A percentile compares a stretch with the other conserved stretches of the same genome.
phyloP scores from a whole-genome alignment of 2,329 filamentous ascomycete genomes.

The Didymella glomerata region DNA sequence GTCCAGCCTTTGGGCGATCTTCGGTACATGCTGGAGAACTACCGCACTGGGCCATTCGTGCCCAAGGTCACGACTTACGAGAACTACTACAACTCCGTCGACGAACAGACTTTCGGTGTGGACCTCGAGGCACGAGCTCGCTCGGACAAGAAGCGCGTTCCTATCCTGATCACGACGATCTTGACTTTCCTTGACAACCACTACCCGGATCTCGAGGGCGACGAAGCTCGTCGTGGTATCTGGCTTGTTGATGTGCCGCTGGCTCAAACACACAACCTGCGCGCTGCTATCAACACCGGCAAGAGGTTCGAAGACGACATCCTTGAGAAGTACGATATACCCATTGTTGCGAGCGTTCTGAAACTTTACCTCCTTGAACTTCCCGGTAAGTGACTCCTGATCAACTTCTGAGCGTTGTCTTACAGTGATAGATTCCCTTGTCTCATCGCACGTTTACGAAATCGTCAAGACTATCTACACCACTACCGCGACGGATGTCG shows the following conservation, averaged over 20 bases:
- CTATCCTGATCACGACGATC: conserved; percentile 88
- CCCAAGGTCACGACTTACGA: conserved; percentile 94
- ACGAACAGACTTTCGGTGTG: conserved; percentile 97
- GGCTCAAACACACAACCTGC: conserved; percentile 82
- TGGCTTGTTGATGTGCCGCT: conserved; percentile 95
- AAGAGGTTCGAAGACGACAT: conserved; percentile 78
- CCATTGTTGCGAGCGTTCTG: conserved; percentile 88
- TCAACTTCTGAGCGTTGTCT: conserved; percentile 24
- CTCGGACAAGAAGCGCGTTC: conserved; percentile 94
- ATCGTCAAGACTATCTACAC: conserved; percentile 98
- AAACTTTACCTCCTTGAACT: conserved; percentile 96
- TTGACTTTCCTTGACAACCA: conserved; percentile 95
- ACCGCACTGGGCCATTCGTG: conserved; percentile 90
- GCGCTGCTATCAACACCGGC: conserved; percentile 84
- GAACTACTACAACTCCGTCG: conserved; percentile 98
- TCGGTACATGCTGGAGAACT: conserved; percentile 94
- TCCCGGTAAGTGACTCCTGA: conserved; percentile 69
- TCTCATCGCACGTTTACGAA: conserved; percentile 98
- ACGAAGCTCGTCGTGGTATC: conserved; percentile 88
- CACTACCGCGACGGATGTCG: conserved; percentile 71
- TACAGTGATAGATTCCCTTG: conserved; percentile 78
- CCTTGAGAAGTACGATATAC: conserved; percentile 88
- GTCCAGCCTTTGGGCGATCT: conserved; percentile 93
- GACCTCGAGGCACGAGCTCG: conserved; percentile 95
- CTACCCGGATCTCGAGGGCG: conserved; percentile 96